Base-by-base conservation (phyloP, 345 rosid species). In the Eucalyptus cloeziana region DNA sequence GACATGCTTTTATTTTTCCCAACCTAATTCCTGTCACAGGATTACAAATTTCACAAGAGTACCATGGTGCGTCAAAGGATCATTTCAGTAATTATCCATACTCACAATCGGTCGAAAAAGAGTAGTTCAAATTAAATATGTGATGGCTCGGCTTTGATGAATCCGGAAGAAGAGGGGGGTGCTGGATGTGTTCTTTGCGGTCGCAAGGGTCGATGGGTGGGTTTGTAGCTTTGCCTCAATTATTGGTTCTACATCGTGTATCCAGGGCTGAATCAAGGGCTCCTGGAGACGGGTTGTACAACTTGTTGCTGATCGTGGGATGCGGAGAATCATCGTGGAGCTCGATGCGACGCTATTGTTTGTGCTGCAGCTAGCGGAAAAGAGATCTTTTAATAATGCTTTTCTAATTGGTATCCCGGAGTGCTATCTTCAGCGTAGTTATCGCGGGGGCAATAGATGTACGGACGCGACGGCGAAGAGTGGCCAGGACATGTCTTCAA, bases 271-370 rank as follows among this genome's bases (percentile, higher is more conserved):
- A n/a, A n/a, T n/a, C n/a, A n/a, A n/a, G n/a, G n/a, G n/a, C n/a
- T n/a, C n/a, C n/a, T n/a, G n/a, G n/a, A n/a, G n/a, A n/a, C n/a
- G n/a, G 4, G 62, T 2, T 56, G 5, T 22, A 7, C 30, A 24
- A 22, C 62, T 56, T 9, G 13, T 56, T 8, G 5, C 1, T 0
- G 62, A 56, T 4, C 0, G 27, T 56, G 62, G 62, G 27, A 56
- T 0, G 9, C 0, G 1, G 6, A 56, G 27, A 56, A 22, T 56
- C 37, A 64, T 14, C 10, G 1, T 14, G 37, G 76, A n/a, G 76
- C 76, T 64, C 3, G 76, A n/a, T 16, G 37, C 1, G 76, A n/a
- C 1, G 2, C 76, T 7, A 4, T 4, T 4, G 76, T 10, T 64
- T 7, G 76, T 7, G 37, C 76, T n/a, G 76, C 37, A 14, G 21